Percentiles rank a stretch among this genome's conserved stretches.
Evolutionary conservation across 306 rosid genomes (phyloP).

Genomic region (Quercus rubra): DNA sequence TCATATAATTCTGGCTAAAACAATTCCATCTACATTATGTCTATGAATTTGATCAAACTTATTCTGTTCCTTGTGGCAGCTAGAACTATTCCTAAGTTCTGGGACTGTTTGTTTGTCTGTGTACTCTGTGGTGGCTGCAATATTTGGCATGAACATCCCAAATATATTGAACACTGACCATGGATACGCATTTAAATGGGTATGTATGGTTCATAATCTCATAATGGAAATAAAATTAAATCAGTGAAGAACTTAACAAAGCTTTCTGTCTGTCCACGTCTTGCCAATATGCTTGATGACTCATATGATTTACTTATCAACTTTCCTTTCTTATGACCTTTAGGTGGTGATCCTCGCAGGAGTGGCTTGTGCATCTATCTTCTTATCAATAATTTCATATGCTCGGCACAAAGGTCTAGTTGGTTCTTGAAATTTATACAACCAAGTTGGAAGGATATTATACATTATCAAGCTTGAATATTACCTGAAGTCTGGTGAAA

Average conservation of each 20-base stretch:
- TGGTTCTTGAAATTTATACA: conserved; percentile 52
- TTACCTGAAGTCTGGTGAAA: neutral
- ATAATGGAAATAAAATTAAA: neutral
- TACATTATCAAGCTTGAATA: neutral
- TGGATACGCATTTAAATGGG: conserved; percentile 73
- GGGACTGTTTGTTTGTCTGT: conserved; percentile 69
- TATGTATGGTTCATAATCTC: conserved; percentile 24
- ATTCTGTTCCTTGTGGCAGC: conserved; percentile 38
- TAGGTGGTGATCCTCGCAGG: conserved; percentile 78
- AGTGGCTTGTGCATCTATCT: conserved; percentile 49
- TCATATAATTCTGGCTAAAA: neutral
- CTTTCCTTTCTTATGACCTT: neutral
- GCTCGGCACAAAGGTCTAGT: conserved; percentile 92
- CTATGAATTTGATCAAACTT: neutral
- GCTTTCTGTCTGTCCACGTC: neutral
- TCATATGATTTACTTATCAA: neutral
- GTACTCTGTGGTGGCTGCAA: conserved; percentile 75
- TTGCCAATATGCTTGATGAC: neutral
- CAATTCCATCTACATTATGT: neutral
- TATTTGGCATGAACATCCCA: conserved; percentile 88
- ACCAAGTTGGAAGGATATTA: conserved; percentile 2
- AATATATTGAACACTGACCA: conserved; percentile 60
- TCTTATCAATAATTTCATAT: conserved; percentile 56
- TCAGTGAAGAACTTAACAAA: neutral
- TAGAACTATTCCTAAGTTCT: conserved; percentile 74